Evolutionary conservation across 164 flowering plant species (phyloP).

Genomic region (Liquidambar formosana): DNA sequence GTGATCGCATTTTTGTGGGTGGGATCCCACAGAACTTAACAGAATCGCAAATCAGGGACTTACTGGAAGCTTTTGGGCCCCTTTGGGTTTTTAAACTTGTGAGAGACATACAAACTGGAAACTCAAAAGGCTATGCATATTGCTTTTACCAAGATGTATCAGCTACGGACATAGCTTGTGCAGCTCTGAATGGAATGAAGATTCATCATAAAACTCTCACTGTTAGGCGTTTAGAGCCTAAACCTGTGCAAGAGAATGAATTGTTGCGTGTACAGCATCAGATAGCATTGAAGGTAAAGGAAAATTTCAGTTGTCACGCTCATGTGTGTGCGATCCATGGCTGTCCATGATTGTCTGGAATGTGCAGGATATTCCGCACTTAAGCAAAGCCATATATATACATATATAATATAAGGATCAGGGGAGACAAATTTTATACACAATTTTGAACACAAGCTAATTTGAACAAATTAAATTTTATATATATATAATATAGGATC

Average conservation of each 20-base stretch:
- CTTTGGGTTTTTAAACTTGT: conserved; percentile 97
- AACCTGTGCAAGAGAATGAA: conserved; percentile 91
- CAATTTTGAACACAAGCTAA: too few relatives aligned
- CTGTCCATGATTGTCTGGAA: too few relatives aligned
- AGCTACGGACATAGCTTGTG: conserved; percentile 97
- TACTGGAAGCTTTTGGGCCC: conserved; percentile 92
- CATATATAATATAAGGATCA: too few relatives aligned
- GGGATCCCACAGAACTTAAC: conserved; percentile 97
- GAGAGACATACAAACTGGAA: conserved; percentile 97
- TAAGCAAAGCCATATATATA: too few relatives aligned
- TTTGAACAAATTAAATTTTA: too few relatives aligned
- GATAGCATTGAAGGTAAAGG: conserved; percentile 86
- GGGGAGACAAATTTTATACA: too few relatives aligned
- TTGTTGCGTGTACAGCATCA: conserved; percentile 93
- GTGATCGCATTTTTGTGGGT: conserved; percentile 97
- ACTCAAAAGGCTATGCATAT: conserved; percentile 98
- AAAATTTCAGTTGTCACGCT: too few relatives aligned
- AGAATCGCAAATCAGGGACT: conserved; percentile 91
- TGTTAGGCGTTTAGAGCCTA: conserved; percentile 94
- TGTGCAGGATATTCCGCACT: too few relatives aligned
- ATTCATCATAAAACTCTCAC: conserved; percentile 98
- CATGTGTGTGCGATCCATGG: too few relatives aligned
- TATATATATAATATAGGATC: too few relatives aligned
- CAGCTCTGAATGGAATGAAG: conserved; percentile 95
- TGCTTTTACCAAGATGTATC: conserved; percentile 95